Conservation (phyloP, 2,329 filamentous ascomycete species). For the Cladosporium sp. region DNA sequence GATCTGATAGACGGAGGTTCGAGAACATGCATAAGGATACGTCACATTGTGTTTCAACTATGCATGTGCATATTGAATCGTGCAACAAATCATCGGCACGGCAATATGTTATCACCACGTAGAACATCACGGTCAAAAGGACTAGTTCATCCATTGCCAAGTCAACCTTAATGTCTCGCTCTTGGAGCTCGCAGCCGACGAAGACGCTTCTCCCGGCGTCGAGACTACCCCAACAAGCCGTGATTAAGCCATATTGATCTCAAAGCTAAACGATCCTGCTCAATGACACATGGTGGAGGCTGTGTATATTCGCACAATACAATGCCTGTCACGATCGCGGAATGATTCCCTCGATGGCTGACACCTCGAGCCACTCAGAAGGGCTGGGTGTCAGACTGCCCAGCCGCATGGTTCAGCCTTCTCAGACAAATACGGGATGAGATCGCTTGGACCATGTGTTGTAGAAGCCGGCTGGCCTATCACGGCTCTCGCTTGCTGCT, state of each 20-base stretch:
- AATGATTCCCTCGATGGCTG: neutral
- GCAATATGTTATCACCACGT: neutral
- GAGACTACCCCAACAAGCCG: neutral
- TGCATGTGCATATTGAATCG: neutral
- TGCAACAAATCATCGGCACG: neutral
- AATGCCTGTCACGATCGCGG: neutral
- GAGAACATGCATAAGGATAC: too few relatives aligned
- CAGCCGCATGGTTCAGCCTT: slow-evolving; percentile 8
- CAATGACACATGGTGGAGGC: neutral
- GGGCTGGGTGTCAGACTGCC: neutral
- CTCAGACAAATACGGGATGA: slow-evolving; percentile 1
- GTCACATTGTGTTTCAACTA: too few relatives aligned
- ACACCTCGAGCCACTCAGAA: neutral
- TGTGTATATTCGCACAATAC: neutral
- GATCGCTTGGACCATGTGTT: neutral
- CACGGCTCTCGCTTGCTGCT: neutral
- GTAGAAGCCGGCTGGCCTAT: neutral
- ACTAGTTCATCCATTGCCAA: neutral
- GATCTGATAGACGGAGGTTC: too few relatives aligned
- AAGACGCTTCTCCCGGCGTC: neutral
- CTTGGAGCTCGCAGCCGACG: neutral
- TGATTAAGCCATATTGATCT: neutral
- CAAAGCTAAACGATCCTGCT: neutral
- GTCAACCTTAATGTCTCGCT: neutral
- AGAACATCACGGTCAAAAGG: neutral